Evolutionary conservation across 1,139 yeast species (phyloP), one percentile per base, ranked within the genome.

Genomic region (Geotrichum siamense): DNA sequence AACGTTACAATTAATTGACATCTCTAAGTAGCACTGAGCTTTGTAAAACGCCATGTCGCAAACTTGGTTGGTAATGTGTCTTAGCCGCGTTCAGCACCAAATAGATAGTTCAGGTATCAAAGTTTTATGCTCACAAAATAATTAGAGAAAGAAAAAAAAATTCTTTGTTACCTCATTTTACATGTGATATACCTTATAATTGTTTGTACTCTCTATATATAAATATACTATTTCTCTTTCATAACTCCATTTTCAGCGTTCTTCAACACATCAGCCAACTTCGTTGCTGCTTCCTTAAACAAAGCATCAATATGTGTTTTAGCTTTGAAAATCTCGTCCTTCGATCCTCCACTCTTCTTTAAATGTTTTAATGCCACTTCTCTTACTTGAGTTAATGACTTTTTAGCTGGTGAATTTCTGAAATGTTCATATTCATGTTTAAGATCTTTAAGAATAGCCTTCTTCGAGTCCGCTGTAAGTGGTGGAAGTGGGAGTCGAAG

Each of bases 401-500:
- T 61, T 46, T 71, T 72, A 15, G 70, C 62, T 1, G 70, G 64
- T 10, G 82, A 76, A 51, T 74, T 75, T 51, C 78, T 79, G 63
- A 71, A 78, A 48, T 72, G 74, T 54, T 86, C 95, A 54, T 69
- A 78, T 4, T 73, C 70, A 16, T 70, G 73, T 59, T 86, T 62
- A 56, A 83, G 67, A 12, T 71, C 70, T 57, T 79, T 82, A 12
- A 72, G 72, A 49, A 72, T 69, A 43, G 73, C 78, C 45, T 72
- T 66, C 56, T 82, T 79, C 21, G 80, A 68, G 48, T 83, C 94
- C 2, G 80, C 73, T 6, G 89, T 80, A 23, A 79, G 72, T 19
- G 86, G 80, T 26, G 94, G 94, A 48, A 86, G 68, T 1, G 86
- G 77, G 9, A 86, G 79, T 53, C 77, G 79, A 57, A 89, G 68